Evolutionary conservation across 2,329 filamentous ascomycete species (phyloP).

Genomic region (Fusarium sp.): DNA sequence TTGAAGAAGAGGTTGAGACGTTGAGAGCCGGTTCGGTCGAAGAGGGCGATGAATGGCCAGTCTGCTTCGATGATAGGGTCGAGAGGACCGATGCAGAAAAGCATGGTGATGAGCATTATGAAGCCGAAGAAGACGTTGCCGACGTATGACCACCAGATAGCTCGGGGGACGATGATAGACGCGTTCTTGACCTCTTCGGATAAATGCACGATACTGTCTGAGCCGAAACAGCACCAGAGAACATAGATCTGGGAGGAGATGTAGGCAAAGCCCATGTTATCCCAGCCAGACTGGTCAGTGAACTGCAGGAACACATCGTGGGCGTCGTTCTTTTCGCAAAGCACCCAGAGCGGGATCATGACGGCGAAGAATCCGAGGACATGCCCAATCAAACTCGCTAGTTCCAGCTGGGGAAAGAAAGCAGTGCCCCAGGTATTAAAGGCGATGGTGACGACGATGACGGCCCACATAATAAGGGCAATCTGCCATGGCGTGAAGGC

Average conservation of each 20-base stretch:
- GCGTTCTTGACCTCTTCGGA: slow-evolving; percentile 30
- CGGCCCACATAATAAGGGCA: slow-evolving; percentile 34
- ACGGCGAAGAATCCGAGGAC: slow-evolving; percentile 21
- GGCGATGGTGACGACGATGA: slow-evolving; percentile 21
- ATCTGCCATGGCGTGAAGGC: slow-evolving; percentile 29
- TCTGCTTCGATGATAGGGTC: slow-evolving; percentile 16
- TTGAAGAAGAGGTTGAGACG: slow-evolving; percentile 28
- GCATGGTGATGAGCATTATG: slow-evolving; percentile 35
- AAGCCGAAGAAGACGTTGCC: slow-evolving; percentile 29
- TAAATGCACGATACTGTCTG: slow-evolving; percentile 30
- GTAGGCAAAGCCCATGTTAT: slow-evolving; percentile 34
- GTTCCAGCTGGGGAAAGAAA: slow-evolving; percentile 30
- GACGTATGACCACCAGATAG: slow-evolving; percentile 30
- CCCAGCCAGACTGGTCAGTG: slow-evolving; percentile 30
- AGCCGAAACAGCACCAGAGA: slow-evolving; percentile 32
- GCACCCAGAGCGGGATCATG: slow-evolving; percentile 34
- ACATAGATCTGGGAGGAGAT: slow-evolving; percentile 33
- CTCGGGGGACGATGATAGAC: slow-evolving; percentile 10
- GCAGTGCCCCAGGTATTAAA: slow-evolving; percentile 35
- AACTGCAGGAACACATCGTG: slow-evolving; percentile 28
- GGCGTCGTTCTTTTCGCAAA: slow-evolving; percentile 25
- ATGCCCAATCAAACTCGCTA: slow-evolving; percentile 18
- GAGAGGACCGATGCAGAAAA: slow-evolving; percentile 32
- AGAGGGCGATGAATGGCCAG: slow-evolving; percentile 25
- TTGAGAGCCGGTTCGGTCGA: slow-evolving; percentile 24